Evolutionary conservation across 2,329 filamentous ascomycete genomes (phyloP), one percentile per base, ranked within the genome.

Genomic region (Pseudocercospora macadamiae): DNA sequence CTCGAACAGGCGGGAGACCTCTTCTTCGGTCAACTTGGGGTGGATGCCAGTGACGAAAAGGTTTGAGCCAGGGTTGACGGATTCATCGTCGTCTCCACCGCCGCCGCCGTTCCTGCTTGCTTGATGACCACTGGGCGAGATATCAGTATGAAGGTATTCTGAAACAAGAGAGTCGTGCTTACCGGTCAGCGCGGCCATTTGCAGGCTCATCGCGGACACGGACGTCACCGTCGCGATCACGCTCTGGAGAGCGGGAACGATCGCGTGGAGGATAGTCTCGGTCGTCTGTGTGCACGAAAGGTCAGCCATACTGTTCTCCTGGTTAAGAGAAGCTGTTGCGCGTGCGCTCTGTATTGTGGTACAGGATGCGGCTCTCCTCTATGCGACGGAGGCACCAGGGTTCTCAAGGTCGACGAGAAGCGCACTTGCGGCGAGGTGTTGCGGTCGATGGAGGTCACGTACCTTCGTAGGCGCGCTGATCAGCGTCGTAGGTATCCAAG

Each of bases 21-120:
- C 95, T 14, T 88, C 85, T 77, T 99, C 95, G 48, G 85, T 88
- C 66, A 99, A 85, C 71, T 90, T 90, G 58, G 95, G 95, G 76
- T 97, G 92, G 67, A 99, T 99, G 69, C 95, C 95, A 64, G 95
- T 99, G 67, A 99, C 95, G 76, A 99, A 99, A 60, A 99, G 89
- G 81, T 99, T 99, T 67, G 95, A 97, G 69, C 95, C 95, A 64
- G 92, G 90, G 80, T 99, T 99, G 73, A 89, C 75, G 64, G 93
- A 89, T 68, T 89, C 89, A 69, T 96, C 82, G 45, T 85, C 91
- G 53, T 77, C 76, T 63, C 74, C 74, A 70, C 77, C 77, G 66
- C 78, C 45, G 61, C 9, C 36, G 48, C 48, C 53, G 55, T 37
- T 53, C 26, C 51, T 53, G 58, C 54, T 51, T 28, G 58, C 49